These are phyloP conservation scores for Magnaporthales sp. DNA, from an alignment of 2,329 filamentous ascomycete genomes.

Conservation along the genomic window DNA sequence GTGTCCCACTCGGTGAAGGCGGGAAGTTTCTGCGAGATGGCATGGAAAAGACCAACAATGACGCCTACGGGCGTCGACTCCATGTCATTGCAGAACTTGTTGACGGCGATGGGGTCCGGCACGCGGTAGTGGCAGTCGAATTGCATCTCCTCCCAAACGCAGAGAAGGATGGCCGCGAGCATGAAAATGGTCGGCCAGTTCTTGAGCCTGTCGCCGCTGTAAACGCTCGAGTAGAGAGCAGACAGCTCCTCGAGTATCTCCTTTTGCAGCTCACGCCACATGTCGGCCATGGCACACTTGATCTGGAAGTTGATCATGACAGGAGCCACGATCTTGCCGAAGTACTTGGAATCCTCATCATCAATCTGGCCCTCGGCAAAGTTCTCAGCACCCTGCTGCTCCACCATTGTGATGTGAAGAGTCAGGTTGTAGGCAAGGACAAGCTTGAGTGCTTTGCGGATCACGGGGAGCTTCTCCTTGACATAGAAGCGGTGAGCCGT, in stretches of 20 bases:
- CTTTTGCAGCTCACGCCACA: conserved; percentile 97
- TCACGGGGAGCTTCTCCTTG: conserved; percentile 79
- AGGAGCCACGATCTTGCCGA: conserved; percentile 82
- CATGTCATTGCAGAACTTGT: conserved; percentile 96
- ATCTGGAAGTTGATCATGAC: conserved; percentile 99
- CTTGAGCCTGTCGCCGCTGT: conserved; percentile 94
- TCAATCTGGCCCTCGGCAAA: conserved; percentile 74
- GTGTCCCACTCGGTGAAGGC: conserved; percentile 93
- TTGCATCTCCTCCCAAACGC: conserved; percentile 98
- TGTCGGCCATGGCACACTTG: conserved; percentile 92
- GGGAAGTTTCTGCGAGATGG: conserved; percentile 93
- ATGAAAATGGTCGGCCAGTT: conserved; percentile 99
- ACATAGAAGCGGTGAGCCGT: conserved; percentile 89
- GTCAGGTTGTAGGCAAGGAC: conserved; percentile 95
- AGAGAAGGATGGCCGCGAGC: conserved; percentile 83
- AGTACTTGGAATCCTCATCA: conserved; percentile 78
- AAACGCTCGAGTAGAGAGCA: conserved; percentile 88
- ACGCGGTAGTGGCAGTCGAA: conserved; percentile 97
- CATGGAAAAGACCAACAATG: conserved; percentile 93
- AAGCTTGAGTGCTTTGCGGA: conserved; percentile 91
- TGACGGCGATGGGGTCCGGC: conserved; percentile 71
- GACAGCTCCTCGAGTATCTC: conserved; percentile 94
- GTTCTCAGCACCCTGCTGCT: conserved; percentile 77
- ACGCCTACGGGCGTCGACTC: conserved; percentile 92
- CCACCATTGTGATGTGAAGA: conserved; percentile 87